These are phyloP conservation scores for Hortiboletus flavorubellus DNA, from an alignment of 768 basidiomycete genomes.

Conservation along the genomic window DNA sequence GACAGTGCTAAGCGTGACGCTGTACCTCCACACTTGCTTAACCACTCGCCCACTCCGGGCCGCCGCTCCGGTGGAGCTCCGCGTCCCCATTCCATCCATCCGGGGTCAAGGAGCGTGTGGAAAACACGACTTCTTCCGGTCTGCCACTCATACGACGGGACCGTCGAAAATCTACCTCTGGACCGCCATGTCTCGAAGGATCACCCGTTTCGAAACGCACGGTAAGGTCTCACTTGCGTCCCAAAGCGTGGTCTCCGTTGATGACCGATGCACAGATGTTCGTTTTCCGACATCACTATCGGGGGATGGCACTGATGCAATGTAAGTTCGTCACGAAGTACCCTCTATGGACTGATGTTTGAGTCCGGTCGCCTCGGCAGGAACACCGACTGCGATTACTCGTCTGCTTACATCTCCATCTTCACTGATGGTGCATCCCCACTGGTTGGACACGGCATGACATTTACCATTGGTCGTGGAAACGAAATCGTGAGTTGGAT, in stretches of 20 bases:
- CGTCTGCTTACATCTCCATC: slow-evolving; percentile 85
- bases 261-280: slow-evolving; percentile 52
- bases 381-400: slow-evolving; percentile 97
- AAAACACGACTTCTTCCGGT: too few relatives aligned
- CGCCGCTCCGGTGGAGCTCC: too few relatives aligned
- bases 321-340: slow-evolving; percentile 44
- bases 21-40: too few relatives aligned
- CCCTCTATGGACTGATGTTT: background rate
- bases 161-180: background rate
- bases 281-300: slow-evolving; percentile 90
- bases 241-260: background rate
- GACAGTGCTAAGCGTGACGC: too few relatives aligned
- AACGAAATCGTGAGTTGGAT: slow-evolving; percentile 74
- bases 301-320: slow-evolving; percentile 93
- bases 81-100: too few relatives aligned
- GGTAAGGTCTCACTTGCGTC: slow-evolving; percentile 36
- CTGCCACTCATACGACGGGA: too few relatives aligned
- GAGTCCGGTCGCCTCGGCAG: slow-evolving; percentile 34
- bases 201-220: slow-evolving; percentile 56
- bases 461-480: slow-evolving; percentile 91
- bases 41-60: too few relatives aligned
- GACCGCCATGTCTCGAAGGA: slow-evolving; percentile 35
- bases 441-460: slow-evolving; percentile 89
- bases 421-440: slow-evolving; percentile 59
- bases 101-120: too few relatives aligned